phyloP scores from a whole-genome alignment of 2,329 filamentous ascomycete species.

The Corniculantispora saksenae region DNA sequence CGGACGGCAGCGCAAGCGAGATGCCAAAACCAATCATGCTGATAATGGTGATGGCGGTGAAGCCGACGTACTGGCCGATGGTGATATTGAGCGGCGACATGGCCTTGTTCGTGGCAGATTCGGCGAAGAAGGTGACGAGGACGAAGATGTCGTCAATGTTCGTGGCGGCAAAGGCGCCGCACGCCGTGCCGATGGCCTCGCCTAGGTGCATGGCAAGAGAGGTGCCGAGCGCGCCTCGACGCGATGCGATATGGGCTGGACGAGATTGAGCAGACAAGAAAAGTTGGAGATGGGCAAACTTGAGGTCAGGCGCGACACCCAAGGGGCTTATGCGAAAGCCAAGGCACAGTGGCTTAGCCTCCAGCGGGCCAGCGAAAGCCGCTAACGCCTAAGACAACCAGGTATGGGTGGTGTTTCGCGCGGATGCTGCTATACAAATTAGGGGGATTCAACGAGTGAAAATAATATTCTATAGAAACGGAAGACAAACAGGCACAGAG shows the following conservation, averaged over 20 bases:
- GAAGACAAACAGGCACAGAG: too few species aligned
- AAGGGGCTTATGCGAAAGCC: not conserved
- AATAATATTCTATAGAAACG: too few species aligned
- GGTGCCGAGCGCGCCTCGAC: not conserved
- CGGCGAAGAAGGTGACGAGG: conserved; percentile 38
- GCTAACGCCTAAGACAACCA: not conserved
- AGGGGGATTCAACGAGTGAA: too few species aligned
- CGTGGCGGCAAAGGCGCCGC: conserved; percentile 31
- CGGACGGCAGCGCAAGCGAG: conserved; percentile 32
- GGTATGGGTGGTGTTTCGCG: not conserved
- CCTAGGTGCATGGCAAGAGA: conserved; percentile 24
- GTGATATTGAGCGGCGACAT: conserved; percentile 27
- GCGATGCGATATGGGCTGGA: too few species aligned
- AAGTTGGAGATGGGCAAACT: not conserved
- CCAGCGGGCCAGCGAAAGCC: not conserved
- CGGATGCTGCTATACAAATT: not conserved
- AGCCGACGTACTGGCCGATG: conserved; percentile 34
- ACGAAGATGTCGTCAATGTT: conserved; percentile 42
- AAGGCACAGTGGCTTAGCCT: not conserved
- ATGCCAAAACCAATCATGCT: conserved; percentile 37
- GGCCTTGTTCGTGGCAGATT: conserved; percentile 30
- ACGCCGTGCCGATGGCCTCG: conserved; percentile 28
- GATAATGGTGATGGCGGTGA: conserved; percentile 35
- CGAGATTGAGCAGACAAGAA: not conserved
- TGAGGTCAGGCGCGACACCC: not conserved